Conservation (phyloP, 306 rosid species). For the Inga oerstediana region DNA sequence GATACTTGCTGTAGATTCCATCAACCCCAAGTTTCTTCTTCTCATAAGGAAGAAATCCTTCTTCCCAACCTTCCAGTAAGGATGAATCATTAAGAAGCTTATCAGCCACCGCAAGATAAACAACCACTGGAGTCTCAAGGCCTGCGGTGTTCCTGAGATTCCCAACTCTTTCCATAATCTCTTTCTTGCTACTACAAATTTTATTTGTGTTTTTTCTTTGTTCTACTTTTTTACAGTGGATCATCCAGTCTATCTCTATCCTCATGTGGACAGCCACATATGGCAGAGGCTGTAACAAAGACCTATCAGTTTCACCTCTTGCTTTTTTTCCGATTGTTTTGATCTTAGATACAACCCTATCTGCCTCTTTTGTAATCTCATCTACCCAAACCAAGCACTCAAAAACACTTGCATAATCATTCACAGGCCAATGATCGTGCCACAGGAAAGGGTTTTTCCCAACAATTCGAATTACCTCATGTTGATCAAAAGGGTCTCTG, state of each 20-base stretch:
- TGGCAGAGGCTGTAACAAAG: slow-evolving; percentile 44
- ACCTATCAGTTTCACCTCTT: slow-evolving; percentile 10
- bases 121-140: slow-evolving; percentile 53
- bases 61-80: slow-evolving; percentile 67
- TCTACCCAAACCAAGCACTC: slow-evolving; percentile 83
- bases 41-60: slow-evolving; percentile 71
- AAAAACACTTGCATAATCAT: slow-evolving; percentile 77
- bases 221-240: slow-evolving; percentile 84
- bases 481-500: slow-evolving; percentile 47
- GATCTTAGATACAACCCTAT: slow-evolving; percentile 70
- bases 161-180: slow-evolving; percentile 71
- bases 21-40: slow-evolving; percentile 76
- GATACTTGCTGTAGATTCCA: slow-evolving; percentile 64
- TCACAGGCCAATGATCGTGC: slow-evolving; percentile 98
- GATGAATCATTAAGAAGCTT: slow-evolving; percentile 72
- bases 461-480: slow-evolving; percentile 65
- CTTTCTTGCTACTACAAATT: slow-evolving; percentile 82
- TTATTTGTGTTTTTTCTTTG: slow-evolving; percentile 60
- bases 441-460: slow-evolving; percentile 94
- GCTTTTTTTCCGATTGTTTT: slow-evolving; percentile 52
- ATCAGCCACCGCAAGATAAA: slow-evolving; percentile 87
- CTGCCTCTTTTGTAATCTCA: slow-evolving; percentile 66
- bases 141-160: slow-evolving; percentile 40
- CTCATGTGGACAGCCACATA: slow-evolving; percentile 92
- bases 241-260: slow-evolving; percentile 95